Base-by-base conservation (phyloP, 176 grass and related monocot species). In the Bolboschoenus planiculmis region DNA sequence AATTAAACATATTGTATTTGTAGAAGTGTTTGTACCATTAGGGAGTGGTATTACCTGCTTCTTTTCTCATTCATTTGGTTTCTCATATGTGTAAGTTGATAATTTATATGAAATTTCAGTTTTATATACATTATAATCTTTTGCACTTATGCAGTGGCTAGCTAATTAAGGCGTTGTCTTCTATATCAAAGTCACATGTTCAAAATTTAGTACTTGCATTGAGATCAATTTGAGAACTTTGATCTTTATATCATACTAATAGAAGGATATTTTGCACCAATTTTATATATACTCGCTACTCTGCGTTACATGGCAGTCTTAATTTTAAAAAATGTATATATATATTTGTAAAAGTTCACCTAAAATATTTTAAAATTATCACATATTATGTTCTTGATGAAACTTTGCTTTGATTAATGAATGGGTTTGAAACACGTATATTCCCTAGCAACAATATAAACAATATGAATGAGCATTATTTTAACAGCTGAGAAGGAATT, bases 41-140 rank as follows among this genome's bases (percentile, higher is more conserved):
- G 66, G 80, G 58, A 63, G 80, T 82, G 80, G 80, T 82, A 82
- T 82, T 65, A 82, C 80, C 58, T 82, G 23, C 58, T 82, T 82
- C 58, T 82, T 65, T 63, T 82, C 60, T 82, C 80, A 82, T 82
- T 82, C 16, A 46, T 18, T 82, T 64, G 57, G 57, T 82, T 48
- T 81, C 18, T 82, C 6, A 51, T 65, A 82, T 65, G 23, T 65
- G 79, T 65, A 62, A 31, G 14, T 65, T 82, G 39, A 46, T 64
- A 50, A 31, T 82, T 46, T 61, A 64, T 81, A 81, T 81, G 79
- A 33, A 42, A 81, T 44, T 47, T 64, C 34, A 61, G 36, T 81
- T 81, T 63, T 57, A 78, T 48, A 48, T 51, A 30, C 53, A 77
- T 15, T 37, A n/a, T 9, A n/a, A 27, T 77, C 72, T 44, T 24